Percentiles rank a stretch among this genome's conserved stretches.
phyloP scores from a whole-genome alignment of 352 stramenopile species.

The Achlya hypogyna region DNA sequence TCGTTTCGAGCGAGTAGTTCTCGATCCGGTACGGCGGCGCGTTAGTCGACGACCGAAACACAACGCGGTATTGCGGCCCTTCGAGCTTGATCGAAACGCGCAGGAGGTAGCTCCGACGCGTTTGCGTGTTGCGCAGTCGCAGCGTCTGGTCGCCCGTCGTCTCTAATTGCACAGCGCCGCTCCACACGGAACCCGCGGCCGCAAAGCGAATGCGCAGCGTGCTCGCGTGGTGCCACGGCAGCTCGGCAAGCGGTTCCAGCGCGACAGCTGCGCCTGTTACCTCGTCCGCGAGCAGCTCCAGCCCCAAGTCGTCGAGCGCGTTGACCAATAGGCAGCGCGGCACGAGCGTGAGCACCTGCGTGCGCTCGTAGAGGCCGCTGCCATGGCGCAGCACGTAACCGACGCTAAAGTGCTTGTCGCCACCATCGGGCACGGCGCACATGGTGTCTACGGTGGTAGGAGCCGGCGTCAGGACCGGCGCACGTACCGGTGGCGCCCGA shows the following conservation, averaged over 20 bases:
- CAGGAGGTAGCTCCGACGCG: conserved; percentile 64
- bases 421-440: conserved; percentile 3
- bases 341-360: conserved; percentile 82
- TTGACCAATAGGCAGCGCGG: conserved; percentile 82
- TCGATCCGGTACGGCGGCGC: conserved; percentile 79
- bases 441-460: not conserved
- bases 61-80: conserved; percentile 21
- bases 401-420: conserved; percentile 23
- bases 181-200: conserved; percentile 36
- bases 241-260: not conserved
- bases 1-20: conserved; percentile 83
- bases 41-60: conserved; percentile 29
- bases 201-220: conserved; percentile 19
- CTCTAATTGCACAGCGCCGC: conserved; percentile 58
- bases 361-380: conserved; percentile 70
- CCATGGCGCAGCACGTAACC: conserved; percentile 71
- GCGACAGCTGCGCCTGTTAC: not conserved
- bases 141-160: conserved; percentile 76
- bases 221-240: conserved; percentile 12
- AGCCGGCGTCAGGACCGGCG: not conserved
- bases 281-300: conserved; percentile 17
- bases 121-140: conserved; percentile 75
- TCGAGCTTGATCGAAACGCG: conserved; percentile 73
- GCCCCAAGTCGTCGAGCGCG: conserved; percentile 29
- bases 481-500: conserved; percentile 7